phyloP scores from a whole-genome alignment of 2,329 filamentous ascomycete genomes.

The Monascus ruber region DNA sequence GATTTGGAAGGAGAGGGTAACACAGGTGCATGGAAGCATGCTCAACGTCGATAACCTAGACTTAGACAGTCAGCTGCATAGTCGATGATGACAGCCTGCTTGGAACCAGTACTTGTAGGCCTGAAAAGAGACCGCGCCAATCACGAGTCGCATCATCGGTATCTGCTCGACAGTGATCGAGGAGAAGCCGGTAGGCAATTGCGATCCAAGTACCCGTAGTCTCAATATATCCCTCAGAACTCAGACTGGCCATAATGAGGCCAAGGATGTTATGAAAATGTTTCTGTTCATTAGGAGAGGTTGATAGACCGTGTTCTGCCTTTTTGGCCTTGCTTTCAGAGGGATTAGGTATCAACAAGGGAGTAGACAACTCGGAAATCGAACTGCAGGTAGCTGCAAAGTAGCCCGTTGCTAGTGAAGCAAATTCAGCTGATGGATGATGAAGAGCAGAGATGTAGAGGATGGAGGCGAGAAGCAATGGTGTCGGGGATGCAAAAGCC shows the following conservation, averaged over 20 bases:
- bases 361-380: slow-evolving; percentile 13
- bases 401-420: slow-evolving; percentile 11
- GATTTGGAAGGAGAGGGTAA: slow-evolving; percentile 15
- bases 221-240: slow-evolving; percentile 17
- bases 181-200: slow-evolving; percentile 17
- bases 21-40: slow-evolving; percentile 22
- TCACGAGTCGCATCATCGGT: slow-evolving; percentile 6
- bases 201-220: slow-evolving; percentile 19
- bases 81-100: neutral
- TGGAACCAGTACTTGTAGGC: slow-evolving; percentile 11
- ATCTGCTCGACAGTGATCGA: slow-evolving; percentile 13
- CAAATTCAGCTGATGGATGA: slow-evolving; percentile 8
- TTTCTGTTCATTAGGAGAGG: slow-evolving; percentile 3
- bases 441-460: slow-evolving; percentile 20
- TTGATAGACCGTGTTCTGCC: neutral
- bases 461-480: slow-evolving; percentile 15
- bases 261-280: slow-evolving; percentile 17
- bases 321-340: neutral
- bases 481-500: slow-evolving; percentile 14
- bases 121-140: slow-evolving; percentile 16
- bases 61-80: neutral
- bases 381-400: slow-evolving; percentile 15
- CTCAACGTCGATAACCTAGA: slow-evolving; percentile 18
- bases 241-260: slow-evolving; percentile 19
- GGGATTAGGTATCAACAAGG: neutral